phyloP scores from a whole-genome alignment of 2,329 filamentous ascomycete species.

The Colletotrichum horii region DNA sequence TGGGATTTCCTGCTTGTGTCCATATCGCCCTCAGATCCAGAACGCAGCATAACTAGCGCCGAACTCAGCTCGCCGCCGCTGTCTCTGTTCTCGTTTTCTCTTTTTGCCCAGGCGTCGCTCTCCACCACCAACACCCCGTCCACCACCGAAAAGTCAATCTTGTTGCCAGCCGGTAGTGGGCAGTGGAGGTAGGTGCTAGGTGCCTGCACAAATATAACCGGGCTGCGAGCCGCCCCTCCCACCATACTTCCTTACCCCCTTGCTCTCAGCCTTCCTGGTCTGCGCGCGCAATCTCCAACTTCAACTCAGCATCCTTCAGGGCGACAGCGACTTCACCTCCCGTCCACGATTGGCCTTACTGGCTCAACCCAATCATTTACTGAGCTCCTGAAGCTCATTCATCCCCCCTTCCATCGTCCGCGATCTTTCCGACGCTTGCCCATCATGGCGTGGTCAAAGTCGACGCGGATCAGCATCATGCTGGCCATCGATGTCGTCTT shows the following conservation, averaged over 20 bases:
- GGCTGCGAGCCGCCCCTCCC: conserved; percentile 1
- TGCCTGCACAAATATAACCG: conserved; percentile 6
- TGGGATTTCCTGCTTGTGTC: background rate
- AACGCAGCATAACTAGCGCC: background rate
- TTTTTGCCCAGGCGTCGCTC: background rate
- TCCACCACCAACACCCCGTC: background rate
- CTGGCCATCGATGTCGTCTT: conserved; percentile 88
- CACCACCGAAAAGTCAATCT: background rate
- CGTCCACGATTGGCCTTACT: background rate
- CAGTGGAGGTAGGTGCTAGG: background rate
- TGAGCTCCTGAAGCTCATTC: conserved; percentile 6
- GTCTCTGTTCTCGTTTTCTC: background rate
- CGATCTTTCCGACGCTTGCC: background rate
- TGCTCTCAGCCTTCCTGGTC: background rate
- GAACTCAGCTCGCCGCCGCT: background rate
- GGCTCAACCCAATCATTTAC: background rate
- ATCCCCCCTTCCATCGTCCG: background rate
- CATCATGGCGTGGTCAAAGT: conserved; percentile 87
- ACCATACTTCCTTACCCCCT: background rate
- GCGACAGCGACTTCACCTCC: background rate
- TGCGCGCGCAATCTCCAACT: background rate
- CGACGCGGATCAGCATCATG: conserved; percentile 89
- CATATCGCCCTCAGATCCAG: background rate
- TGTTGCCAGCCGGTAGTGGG: background rate
- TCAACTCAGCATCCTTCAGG: background rate